These are phyloP conservation scores for Dianthus caryophyllus DNA, from an alignment of 148 eudicot genomes.

Conservation along the genomic window DNA sequence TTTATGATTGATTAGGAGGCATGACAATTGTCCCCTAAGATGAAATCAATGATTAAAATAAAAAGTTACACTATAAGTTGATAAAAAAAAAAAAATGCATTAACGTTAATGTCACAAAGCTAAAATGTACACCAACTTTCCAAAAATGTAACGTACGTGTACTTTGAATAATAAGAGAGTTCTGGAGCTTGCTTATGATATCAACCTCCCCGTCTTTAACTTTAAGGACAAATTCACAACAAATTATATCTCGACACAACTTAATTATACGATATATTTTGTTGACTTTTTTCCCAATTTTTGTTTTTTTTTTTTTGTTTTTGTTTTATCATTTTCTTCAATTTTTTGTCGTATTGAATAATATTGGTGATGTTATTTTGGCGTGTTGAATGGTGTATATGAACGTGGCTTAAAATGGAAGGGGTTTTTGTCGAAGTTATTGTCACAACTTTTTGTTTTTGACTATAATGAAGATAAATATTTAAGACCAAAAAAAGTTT, in stretches of 20 bases:
- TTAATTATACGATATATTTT: constrained; percentile 7
- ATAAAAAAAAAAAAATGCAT: constrained; percentile 6
- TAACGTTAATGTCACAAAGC: constrained; percentile 18
- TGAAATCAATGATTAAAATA: constrained; percentile 11
- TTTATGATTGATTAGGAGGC: not conserved
- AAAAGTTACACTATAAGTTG: not conserved
- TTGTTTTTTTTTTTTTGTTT: constrained; percentile 10
- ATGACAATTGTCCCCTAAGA: constrained; percentile 16
- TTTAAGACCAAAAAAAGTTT: not conserved
- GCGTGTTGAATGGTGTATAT: constrained; percentile 9
- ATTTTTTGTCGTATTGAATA: not conserved
- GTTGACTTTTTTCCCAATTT: too few relatives aligned
- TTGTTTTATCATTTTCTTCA: not conserved
- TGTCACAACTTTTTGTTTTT: not conserved
- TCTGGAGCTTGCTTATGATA: constrained; percentile 18
- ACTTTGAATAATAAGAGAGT: constrained; percentile 1
- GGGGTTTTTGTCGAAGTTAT: not conserved
- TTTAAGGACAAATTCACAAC: constrained; percentile 16
- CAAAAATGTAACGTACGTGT: constrained; percentile 20
- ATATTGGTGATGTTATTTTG: constrained; percentile 1
- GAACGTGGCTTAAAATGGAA: constrained; percentile 14
- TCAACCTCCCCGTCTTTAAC: constrained; percentile 4
- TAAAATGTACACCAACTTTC: constrained; percentile 19
- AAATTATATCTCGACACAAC: constrained; percentile 15
- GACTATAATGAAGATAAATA: not conserved